These are phyloP conservation scores for Fusarium vanettenii DNA, from an alignment of 2,329 filamentous ascomycete species.

Conservation along the genomic window DNA sequence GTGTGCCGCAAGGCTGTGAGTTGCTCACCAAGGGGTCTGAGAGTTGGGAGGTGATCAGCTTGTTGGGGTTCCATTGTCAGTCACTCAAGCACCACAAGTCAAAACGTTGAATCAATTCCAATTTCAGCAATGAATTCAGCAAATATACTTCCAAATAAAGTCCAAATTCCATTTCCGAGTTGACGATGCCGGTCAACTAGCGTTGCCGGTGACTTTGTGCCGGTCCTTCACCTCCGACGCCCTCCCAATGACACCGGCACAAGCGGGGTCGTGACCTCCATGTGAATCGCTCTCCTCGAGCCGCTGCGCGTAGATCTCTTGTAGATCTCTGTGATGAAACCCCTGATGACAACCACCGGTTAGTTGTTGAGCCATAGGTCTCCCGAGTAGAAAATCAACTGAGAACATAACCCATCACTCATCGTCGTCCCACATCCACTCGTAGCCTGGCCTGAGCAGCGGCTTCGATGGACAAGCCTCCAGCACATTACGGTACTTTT, in stretches of 20 bases:
- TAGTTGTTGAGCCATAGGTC: not conserved
- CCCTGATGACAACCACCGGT: fast-evolving
- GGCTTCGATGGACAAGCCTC: not conserved
- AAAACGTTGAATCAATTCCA: not conserved
- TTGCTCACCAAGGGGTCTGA: not conserved
- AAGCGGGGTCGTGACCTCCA: not conserved
- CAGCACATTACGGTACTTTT: not conserved
- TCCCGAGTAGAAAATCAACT: not conserved
- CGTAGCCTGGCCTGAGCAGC: too few species aligned
- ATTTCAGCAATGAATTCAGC: not conserved
- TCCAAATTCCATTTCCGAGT: not conserved
- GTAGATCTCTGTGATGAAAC: not conserved
- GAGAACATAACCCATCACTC: not conserved
- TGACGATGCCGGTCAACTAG: not conserved
- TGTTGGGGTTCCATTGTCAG: not conserved
- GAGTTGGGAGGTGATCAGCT: not conserved
- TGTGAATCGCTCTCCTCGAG: not conserved
- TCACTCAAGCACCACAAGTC: not conserved
- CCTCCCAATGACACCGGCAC: not conserved
- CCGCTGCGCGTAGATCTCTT: not conserved
- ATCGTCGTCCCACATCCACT: too few species aligned
- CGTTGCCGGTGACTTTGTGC: not conserved
- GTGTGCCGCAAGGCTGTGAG: not conserved
- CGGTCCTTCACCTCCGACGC: not conserved
- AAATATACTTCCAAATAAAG: not conserved